Conservation (phyloP, 306 rosid genomes). For the Begonia masoniana region DNA sequence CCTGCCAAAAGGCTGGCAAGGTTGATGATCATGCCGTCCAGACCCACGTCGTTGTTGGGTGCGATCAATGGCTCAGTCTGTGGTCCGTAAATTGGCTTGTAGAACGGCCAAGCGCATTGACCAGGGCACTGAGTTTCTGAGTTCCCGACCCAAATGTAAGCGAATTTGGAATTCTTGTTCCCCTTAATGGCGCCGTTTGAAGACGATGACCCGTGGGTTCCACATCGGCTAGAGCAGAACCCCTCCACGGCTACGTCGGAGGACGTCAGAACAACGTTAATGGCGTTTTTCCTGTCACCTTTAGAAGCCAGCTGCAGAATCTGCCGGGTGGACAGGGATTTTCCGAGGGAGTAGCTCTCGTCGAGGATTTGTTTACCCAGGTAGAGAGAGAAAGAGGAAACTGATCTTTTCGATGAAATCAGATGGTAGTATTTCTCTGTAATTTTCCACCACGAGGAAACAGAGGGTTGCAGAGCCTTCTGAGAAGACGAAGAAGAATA, state of each 20-base stretch:
- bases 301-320: constrained; percentile 38
- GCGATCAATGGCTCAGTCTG: constrained; percentile 38
- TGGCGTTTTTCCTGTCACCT: constrained; percentile 43
- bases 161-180: constrained; percentile 33
- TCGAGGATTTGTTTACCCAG: constrained; percentile 39
- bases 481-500: constrained; percentile 7
- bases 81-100: constrained; percentile 59
- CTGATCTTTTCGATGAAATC: constrained; percentile 10
- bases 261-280: constrained; percentile 64
- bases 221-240: constrained; percentile 61
- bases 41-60: constrained; percentile 58
- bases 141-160: constrained; percentile 74
- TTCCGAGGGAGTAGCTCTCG: constrained; percentile 48
- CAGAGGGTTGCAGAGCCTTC: constrained; percentile 32
- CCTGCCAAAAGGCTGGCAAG: constrained; percentile 57
- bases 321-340: constrained; percentile 40
- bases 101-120: constrained; percentile 66
- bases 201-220: constrained; percentile 48
- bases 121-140: constrained; percentile 68
- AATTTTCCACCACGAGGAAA: constrained; percentile 71
- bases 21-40: constrained; percentile 59
- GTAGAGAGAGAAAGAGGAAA: constrained; percentile 21
- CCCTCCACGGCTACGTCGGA: constrained; percentile 58
- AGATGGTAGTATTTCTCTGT: constrained; percentile 69
- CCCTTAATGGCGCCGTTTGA: constrained; percentile 11